Evolutionary conservation across 108 stramenopile genomes (phyloP), one percentile per base, ranked within the genome.

Genomic region (Cyclotella kingstonii): DNA sequence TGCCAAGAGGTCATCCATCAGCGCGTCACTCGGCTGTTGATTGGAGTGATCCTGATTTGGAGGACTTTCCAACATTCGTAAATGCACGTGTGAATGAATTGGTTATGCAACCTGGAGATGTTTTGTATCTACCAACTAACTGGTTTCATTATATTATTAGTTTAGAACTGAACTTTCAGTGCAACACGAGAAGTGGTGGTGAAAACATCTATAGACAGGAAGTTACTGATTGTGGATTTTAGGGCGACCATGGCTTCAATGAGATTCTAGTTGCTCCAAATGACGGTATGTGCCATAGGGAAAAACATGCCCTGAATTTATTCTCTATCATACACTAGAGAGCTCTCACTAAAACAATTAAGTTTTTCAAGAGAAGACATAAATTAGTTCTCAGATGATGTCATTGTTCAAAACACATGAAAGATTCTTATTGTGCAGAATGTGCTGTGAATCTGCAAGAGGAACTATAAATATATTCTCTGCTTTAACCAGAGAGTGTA

Each of bases 131-230:
- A 19, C 98, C 98, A 4, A 94, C 96, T 14, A 77, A 77, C 60
- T 99, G 96, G 96, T 94, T 99, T 63, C 98, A 98, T 76, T 95
- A 84, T 57, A 96, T 97, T 68, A 85, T 96, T 19, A 89, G 84
- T 60, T 78, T 99, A 42, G 87, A 86, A 58, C 65, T 90, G 62
- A 99, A 97, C 69, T 89, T 85, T 49, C 98, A 99, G 65, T 97
- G 96, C 81, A 98, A 98, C 68, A 89, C 95, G n/a, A 80, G 95
- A 55, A 90, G 89, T 51, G 94, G 94, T 10, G 81, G 75, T 6
- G 69, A 65, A 22, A 56, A 60, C 7, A 33, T 78, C 29, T 79
- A 78, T 46, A 41, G 67, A 26, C 40, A 67, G n/a, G 77, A 68
- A 39, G 70, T 78, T 25, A 44, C 52, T 0, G 68, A 78, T 17